Base-by-base conservation (phyloP, 176 grass and related monocot genomes). In the Cenchrus purpureus region DNA sequence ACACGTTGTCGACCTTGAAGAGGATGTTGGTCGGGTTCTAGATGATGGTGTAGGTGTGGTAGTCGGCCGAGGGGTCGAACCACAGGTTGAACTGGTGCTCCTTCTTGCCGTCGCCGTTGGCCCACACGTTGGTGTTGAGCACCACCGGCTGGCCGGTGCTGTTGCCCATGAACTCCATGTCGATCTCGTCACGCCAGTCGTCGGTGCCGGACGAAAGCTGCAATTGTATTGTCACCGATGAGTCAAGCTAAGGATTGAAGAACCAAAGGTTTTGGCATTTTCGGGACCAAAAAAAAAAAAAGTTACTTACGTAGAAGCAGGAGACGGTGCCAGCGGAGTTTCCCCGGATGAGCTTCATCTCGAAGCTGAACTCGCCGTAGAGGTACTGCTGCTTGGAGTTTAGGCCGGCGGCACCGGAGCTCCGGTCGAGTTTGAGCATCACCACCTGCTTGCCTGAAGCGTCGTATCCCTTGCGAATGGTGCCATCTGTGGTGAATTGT, bases 1-100 rank as follows among this genome's bases (percentile, higher is more conserved):
- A 43, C 2, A 48, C 10, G 15, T 73, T 17, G 77, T 96, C 94
- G 0, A 96, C 94, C 6, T 89, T 83, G 71, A 96, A 96, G 34
- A 82, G 43, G 85, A 90, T 87, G 75, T 90, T 90, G 0, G 13
- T 2, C 0, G 84, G 84, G 69, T 90, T 90, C 89, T 84, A 90
- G 32, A 52, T 84, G 53, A 90, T 80, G 58, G 77, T 87, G 89
- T 90, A 90, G 80, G 75, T 80, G 80, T 90, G 89, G 75, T 69
- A 90, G 22, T 90, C 84, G 52, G 89, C 89, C 8, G 75, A n/a
- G 6, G 89, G 89, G 69, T 90, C 85, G 69, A 87, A 90, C 89
- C 89, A 90, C 12, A 90, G 89, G 89, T 87, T 78, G 80, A 90
- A 90, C 85, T 90, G 79, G 65, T 81, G 65, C 65, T 81, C 79